Evolutionary conservation across 2,329 filamentous ascomycete genomes (phyloP), one percentile per base, ranked within the genome.

Genomic region (Cladophialophora bantiana): DNA sequence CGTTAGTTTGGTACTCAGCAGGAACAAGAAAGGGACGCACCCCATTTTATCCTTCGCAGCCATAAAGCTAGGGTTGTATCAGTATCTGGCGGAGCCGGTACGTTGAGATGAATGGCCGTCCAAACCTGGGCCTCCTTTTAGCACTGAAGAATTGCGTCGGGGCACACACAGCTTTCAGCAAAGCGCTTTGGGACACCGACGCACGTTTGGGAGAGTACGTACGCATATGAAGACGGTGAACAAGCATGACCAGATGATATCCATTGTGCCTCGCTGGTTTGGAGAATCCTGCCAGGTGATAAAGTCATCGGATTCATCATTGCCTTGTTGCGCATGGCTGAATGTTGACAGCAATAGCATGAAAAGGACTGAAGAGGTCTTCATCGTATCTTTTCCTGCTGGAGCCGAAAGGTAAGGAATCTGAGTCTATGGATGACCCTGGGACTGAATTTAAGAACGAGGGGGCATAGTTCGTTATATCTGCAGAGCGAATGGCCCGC

Each of bases 161-260:
- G 15, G 15, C 18, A 42, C 15, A 42, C 15, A n/a, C 15, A 13
- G 40, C 40, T 4, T 42, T 13, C 40, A 6, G 15, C 40, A 18
- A 42, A 42, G 40, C 40, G n/a, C 15, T 4, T 42, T 4, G 7
- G 15, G n/a, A 18, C 40, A 42, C 38, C 18, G 40, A 42, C 18
- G n/a, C 4, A n/a, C 40, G 3, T 5, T 42, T 18, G n/a, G 40
- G 15, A 42, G 15, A 7, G 40, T 42, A 42, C 40, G n/a, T 40
- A 64, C 62, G 35, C 60, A 67, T 26, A 67, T 35, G 48, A 64
- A 60, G 26, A 64, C 45, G 7, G 65, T 67, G 36, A 64, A 59
- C n/a, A 64, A 36, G 50, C 65, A 67, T 13, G 55, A 18, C 62
- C 54, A 67, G 36, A 67, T 53, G 42, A 67, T 64, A 38, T 64